A percentile compares a stretch with the other conserved stretches of the same genome.
These are phyloP conservation scores for Penicillium rolfsii DNA, from an alignment of 2,329 filamentous ascomycete genomes.

Conservation along the genomic window DNA sequence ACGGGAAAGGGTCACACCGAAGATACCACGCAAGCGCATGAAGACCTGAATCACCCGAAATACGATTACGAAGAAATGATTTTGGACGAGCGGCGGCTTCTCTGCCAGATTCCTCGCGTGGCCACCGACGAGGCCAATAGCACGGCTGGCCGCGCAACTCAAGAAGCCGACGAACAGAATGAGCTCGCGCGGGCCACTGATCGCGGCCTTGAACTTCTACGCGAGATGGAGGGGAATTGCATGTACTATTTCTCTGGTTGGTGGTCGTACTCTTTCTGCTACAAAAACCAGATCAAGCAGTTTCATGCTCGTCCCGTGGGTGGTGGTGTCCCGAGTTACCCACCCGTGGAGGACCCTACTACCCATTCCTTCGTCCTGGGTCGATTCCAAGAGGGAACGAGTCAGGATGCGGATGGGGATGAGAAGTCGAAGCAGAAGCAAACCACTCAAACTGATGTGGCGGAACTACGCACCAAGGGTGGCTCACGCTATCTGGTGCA, in stretches of 20 bases:
- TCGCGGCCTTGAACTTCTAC: slow-evolving; percentile 78
- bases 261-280: slow-evolving; percentile 97
- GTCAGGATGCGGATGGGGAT: slow-evolving; percentile 37
- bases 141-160: slow-evolving; percentile 56
- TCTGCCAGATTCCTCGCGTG: slow-evolving; percentile 82
- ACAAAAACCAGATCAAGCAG: slow-evolving; percentile 82
- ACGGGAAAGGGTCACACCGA: slow-evolving; percentile 44
- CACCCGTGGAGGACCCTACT: slow-evolving; percentile 75
- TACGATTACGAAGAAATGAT: slow-evolving; percentile 72
- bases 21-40: slow-evolving; percentile 58
- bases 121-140: slow-evolving; percentile 66
- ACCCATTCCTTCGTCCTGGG: slow-evolving; percentile 80
- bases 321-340: slow-evolving; percentile 67
- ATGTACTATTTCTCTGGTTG: slow-evolving; percentile 84
- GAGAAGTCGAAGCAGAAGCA: slow-evolving; percentile 27
- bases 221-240: slow-evolving; percentile 75
- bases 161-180: slow-evolving; percentile 72
- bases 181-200: slow-evolving; percentile 77
- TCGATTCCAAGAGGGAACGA: slow-evolving; percentile 48
- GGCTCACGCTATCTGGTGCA: slow-evolving; percentile 87
- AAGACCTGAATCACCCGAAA: slow-evolving; percentile 13
- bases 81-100: slow-evolving; percentile 69
- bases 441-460: slow-evolving; percentile 46
- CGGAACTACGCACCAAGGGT: slow-evolving; percentile 77
- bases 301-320: slow-evolving; percentile 80